A percentile compares a stretch with the other conserved stretches of the same genome.
These are phyloP conservation scores for Ligustrum vulgare DNA, from an alignment of 257 asterid species.

Conservation along the genomic window DNA sequence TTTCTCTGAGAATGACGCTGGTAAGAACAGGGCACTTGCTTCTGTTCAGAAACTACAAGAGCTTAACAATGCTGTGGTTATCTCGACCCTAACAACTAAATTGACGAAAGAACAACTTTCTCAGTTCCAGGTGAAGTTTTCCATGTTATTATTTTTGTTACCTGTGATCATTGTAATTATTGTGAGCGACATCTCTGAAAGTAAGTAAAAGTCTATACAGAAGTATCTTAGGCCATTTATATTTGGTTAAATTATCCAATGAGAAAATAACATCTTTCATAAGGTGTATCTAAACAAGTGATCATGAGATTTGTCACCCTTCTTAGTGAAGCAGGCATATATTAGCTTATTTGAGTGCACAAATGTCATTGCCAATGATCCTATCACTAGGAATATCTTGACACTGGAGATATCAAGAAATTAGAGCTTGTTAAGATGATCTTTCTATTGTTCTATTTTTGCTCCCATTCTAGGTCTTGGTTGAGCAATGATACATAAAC, in stretches of 20 bases:
- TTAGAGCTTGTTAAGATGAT: not conserved
- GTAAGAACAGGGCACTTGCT: constrained; percentile 85
- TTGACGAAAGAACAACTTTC: constrained; percentile 71
- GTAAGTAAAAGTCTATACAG: not conserved
- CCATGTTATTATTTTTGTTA: not conserved
- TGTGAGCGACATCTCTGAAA: not conserved
- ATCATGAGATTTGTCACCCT: not conserved
- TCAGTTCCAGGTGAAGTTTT: constrained; percentile 61
- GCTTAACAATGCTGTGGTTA: constrained; percentile 80
- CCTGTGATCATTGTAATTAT: not conserved
- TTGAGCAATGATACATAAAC: not conserved
- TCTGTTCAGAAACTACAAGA: constrained; percentile 89
- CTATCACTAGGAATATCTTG: not conserved
- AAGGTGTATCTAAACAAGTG: not conserved
- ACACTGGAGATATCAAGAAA: not conserved
- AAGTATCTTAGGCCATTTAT: not conserved
- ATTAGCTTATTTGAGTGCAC: not conserved
- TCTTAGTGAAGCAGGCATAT: not conserved
- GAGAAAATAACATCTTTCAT: not conserved
- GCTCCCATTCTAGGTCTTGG: not conserved
- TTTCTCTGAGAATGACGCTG: constrained; percentile 81
- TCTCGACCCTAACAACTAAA: constrained; percentile 67
- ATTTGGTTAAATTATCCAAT: not conserved
- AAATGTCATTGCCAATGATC: not conserved
- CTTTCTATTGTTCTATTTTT: not conserved